A percentile compares a stretch with the other conserved stretches of the same genome.
Evolutionary conservation across 163 green algal genomes (phyloP).

Genomic region (Scenedesmus sp.): DNA sequence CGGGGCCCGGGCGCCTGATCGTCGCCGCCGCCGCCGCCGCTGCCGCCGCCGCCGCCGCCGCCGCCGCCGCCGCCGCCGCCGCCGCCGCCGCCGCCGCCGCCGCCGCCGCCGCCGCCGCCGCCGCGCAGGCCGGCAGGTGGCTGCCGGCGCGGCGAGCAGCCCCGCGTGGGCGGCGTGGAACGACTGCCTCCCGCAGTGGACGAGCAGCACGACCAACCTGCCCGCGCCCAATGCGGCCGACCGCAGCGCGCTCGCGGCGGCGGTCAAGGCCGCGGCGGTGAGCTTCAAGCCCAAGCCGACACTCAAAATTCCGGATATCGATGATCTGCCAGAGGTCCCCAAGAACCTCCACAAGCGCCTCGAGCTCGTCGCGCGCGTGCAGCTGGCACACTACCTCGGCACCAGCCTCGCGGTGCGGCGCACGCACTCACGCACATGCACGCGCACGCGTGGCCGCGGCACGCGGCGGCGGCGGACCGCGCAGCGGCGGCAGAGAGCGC

Average conservation of each 20-base stretch:
- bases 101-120: too few relatives aligned
- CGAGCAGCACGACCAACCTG: conserved; percentile 20
- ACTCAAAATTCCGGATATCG: conserved; percentile 18
- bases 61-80: too few relatives aligned
- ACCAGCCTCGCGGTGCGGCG: neutral
- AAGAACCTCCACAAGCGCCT: conserved; percentile 46
- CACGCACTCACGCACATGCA: neutral
- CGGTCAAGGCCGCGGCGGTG: conserved; percentile 16
- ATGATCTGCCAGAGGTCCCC: conserved; percentile 45
- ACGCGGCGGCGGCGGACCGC: neutral
- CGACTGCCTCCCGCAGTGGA: conserved; percentile 19
- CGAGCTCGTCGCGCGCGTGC: conserved; percentile 34
- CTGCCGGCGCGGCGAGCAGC: conserved; percentile 20
- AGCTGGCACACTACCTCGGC: conserved; percentile 34
- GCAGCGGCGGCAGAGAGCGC: neutral
- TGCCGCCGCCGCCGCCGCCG: too few relatives aligned
- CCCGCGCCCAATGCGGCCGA: conserved; percentile 8
- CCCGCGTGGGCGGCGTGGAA: conserved; percentile 35
- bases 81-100: too few relatives aligned
- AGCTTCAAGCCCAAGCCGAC: conserved; percentile 39
- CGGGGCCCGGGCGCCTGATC: too few relatives aligned
- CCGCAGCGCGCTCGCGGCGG: conserved; percentile 30
- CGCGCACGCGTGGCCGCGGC: too few relatives aligned
- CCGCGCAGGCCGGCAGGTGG: conserved; percentile 36
- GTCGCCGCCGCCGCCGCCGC: too few relatives aligned